Percentiles rank a stretch among this genome's conserved stretches.
Conservation (phyloP, 345 rosid genomes). For the rapeseed (Brassica napus) region Da-Ae NC_063445.1:18366501-18367000, state of each 20-base stretch:
- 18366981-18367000: neutral
- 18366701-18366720: slow-evolving; percentile 25
- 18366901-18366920: neutral
- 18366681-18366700: slow-evolving; percentile 7
- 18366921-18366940: neutral
- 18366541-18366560: neutral
- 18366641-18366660: neutral
- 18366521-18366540: slow-evolving; percentile 9
- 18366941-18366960: neutral
- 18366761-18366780: neutral
- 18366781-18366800: neutral
- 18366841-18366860: slow-evolving; percentile 13
- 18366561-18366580: neutral
- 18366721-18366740: slow-evolving; percentile 24
- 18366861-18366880: slow-evolving; percentile 2
- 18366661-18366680: slow-evolving; percentile 3
- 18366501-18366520: slow-evolving; percentile 1
- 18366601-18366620: slow-evolving; percentile 17
- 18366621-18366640: neutral
- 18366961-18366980: neutral
- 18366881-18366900: slow-evolving; percentile 19
- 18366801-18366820: slow-evolving; percentile 30
- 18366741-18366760: slow-evolving; percentile 14
- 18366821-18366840: slow-evolving; percentile 26
- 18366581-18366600: neutral